Evolutionary conservation across 345 rosid species (phyloP), one percentile per base, ranked within the genome.

Genomic region (Viola odorata): DNA sequence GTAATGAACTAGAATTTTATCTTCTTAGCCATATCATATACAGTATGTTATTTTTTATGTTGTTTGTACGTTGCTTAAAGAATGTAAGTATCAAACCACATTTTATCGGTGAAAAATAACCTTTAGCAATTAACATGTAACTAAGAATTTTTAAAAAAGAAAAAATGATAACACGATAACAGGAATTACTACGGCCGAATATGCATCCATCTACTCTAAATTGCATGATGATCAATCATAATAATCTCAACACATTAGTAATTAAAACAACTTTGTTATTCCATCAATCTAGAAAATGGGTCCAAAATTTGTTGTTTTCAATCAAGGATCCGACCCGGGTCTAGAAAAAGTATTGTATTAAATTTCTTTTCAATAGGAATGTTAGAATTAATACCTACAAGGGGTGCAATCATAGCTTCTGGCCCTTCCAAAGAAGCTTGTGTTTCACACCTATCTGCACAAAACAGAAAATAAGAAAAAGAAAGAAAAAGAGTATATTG

Each of bases 141-240:
- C 2, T 23, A 23, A 23, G 32, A 23, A 23, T 23, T 23, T 23
- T 23, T 23, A 23, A 23, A 23, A 23, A 23, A 23, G 32, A 42
- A 7, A 45, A 49, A 12, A 36, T 65, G 51, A 70, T 61, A 4
- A 69, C 47, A 41, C 16, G 32, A 23, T 23, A 61, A 17, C 15
- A 68, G 55, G 58, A 48, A 71, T 68, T 49, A 45, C 45, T 67
- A 55, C 49, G 55, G 54, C 32, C 32, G 32, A 57, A 69, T 69
- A 58, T 23, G 32, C 32, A 23, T 23, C 32, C 32, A 23, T 64
- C 77, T 76, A 71, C 80, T 77, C 75, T 50, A 61, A 68, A 68
- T 64, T 54, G 59, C 64, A 79, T 79, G 66, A 80, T 82, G 71
- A 64, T 66, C 80, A 81, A 77, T 80, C 80, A 78, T 80, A 69